Evolutionary conservation across 345 rosid species (phyloP), one percentile per base, ranked within the genome.

Genomic region (Moringa oleifera): DNA sequence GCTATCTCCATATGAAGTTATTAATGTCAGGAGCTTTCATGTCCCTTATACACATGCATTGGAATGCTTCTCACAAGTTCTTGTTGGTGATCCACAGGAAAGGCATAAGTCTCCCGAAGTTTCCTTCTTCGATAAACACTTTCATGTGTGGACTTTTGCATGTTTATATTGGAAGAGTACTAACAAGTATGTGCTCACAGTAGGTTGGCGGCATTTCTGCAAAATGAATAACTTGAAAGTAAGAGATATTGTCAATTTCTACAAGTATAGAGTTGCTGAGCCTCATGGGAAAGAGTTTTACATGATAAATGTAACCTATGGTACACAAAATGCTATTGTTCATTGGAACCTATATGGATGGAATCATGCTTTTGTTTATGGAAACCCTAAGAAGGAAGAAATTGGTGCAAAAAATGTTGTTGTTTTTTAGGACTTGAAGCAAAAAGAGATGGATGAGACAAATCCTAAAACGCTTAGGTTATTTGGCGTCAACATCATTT

Each of bases 181-280:
- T 8, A 28, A 28, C 23, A 60, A 59, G 5, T 66, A 47, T 51
- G 31, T 59, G 55, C 55, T 75, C 4, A 55, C 67, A 6, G 63
- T 21, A 37, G 75, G 75, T 9, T 75, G 69, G 75, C 63, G 66
- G 25, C 65, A 62, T 20, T 70, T 75, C 21, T 55, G 63, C 17
- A 41, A 10, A 55, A 59, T 53, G 75, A 75, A 75, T 19, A 41
- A 31, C 63, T 22, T 70, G 75, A 70, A 18, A 0, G 46, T 61
- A 12, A 57, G 41, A 23, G 75, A 75, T 23, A 50, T 7, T 0
- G 41, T 74, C 45, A 13, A 24, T 13, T 62, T n/a, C n/a, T n/a
- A n/a, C n/a, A n/a, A 69, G 52, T 74, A 69, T 20, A 50, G 54
- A 36, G 46, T 68, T 66, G 46, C 16, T n/a, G 58, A 37, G 18